Base-by-base conservation (phyloP, 1,284 basidiomycete species). In the Athelia psychrophila region DNA sequence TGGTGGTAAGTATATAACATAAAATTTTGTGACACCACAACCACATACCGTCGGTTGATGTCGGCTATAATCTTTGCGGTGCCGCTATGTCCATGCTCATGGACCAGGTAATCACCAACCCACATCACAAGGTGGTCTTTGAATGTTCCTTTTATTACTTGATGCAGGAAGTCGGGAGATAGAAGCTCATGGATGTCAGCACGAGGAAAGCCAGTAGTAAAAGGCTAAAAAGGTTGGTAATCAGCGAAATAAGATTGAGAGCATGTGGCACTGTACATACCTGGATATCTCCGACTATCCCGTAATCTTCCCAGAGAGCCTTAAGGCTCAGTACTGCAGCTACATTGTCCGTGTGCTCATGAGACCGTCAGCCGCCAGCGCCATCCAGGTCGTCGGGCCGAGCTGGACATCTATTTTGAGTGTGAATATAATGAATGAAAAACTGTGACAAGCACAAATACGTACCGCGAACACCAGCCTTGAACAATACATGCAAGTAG, bases 61-160 rank as follows among this genome's bases (percentile, higher is more conserved):
- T 61, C 54, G 48, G 52, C 56, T 23, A 59, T 16, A 16, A 61
- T 58, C 38, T 47, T 45, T n/a, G 56, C 49, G 1, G 53, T 56
- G 12, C 33, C 13, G 18, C 23, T n/a, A 32, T 57, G 35, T n/a
- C 54, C 23, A 30, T 60, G 45, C 2, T 15, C 36, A 2, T 18
- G 20, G 10, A 45, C 48, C 23, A 60, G 44, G 30, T 54, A 56
- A 16, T 51, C 27, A 15, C 25, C 30, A 8, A 58, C 48, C 57
- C 59, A 60, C 2, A 52, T 52, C 4, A 59, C 59, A 5, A 59
- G 36, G 33, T 58, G 57, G 24, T 60, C 57, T 44, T 60, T 60
- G 55, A 60, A 60, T 8, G 22, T n/a, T 6, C 44, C 44, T 18
- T 46, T 46, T 5, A 46, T 27, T 6, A 46, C 6, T 40, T 55